Conservation (phyloP, 148 eudicot species). For the Rhododendron ovatum region DNA sequence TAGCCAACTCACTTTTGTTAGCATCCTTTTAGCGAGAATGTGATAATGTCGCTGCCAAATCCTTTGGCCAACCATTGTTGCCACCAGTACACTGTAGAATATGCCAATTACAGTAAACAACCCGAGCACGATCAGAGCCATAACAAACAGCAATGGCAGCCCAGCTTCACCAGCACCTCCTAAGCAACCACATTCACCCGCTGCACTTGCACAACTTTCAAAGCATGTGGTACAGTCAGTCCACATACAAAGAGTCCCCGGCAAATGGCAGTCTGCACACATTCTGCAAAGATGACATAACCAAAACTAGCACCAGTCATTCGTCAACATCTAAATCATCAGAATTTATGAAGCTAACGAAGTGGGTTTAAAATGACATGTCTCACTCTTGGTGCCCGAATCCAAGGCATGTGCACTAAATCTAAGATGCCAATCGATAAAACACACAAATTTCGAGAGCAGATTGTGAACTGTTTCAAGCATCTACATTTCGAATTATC, state of each 20-base stretch:
- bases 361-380: neutral
- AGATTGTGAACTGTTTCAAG: too few species aligned
- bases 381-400: neutral
- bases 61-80: slow-evolving; percentile 96
- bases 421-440: too few species aligned
- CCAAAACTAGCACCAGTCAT: neutral
- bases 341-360: neutral
- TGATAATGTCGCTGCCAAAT: slow-evolving; percentile 99
- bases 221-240: slow-evolving; percentile 84
- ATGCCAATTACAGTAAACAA: slow-evolving; percentile 90
- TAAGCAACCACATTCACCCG: slow-evolving; percentile 90
- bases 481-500: too few species aligned
- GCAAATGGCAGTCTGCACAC: slow-evolving; percentile 82
- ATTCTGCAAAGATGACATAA: slow-evolving; percentile 34
- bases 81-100: slow-evolving; percentile 89
- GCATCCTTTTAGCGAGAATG: slow-evolving; percentile 95
- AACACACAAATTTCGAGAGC: too few species aligned
- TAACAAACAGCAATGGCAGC: slow-evolving; percentile 61
- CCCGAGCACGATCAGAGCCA: slow-evolving; percentile 76
- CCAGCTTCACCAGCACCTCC: slow-evolving; percentile 99
- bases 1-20: slow-evolving; percentile 64
- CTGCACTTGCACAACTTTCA: slow-evolving; percentile 70
- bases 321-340: neutral
- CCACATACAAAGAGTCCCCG: slow-evolving; percentile 95
- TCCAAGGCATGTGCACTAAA: too few species aligned